Conservation (phyloP, 495 filamentous ascomycete genomes). For the Evernia prunastri region DNA sequence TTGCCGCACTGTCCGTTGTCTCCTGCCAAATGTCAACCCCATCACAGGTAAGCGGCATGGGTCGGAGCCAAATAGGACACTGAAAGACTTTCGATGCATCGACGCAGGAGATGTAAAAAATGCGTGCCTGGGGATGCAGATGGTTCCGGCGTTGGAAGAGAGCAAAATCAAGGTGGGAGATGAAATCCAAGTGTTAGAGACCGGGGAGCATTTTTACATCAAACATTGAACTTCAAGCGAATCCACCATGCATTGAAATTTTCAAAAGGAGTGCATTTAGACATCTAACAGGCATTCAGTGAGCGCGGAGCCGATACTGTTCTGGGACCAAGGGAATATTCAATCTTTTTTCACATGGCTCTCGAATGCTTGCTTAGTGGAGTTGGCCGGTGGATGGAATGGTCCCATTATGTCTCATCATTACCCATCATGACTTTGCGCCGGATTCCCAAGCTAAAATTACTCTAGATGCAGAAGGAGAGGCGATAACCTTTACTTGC, state of each 20-base stretch:
- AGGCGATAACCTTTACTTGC: not conserved
- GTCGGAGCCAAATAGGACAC: conserved; percentile 64
- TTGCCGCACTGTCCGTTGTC: conserved; percentile 71
- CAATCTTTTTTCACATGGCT: not conserved
- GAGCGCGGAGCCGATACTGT: not conserved
- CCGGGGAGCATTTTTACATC: conserved; percentile 58
- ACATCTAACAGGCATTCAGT: not conserved
- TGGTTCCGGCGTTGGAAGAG: conserved; percentile 55
- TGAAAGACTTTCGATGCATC: conserved; percentile 63
- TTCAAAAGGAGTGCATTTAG: not conserved
- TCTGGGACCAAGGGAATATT: not conserved
- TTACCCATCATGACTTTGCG: not conserved
- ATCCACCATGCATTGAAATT: not conserved
- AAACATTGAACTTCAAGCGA: conserved; percentile 27
- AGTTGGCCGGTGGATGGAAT: not conserved
- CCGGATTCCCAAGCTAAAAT: not conserved
- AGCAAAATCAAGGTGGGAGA: conserved; percentile 54
- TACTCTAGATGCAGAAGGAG: not conserved
- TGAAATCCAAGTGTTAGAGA: conserved; percentile 51
- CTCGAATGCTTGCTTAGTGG: not conserved
- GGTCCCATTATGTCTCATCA: not conserved
- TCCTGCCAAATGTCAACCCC: conserved; percentile 76
- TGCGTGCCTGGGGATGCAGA: conserved; percentile 79
- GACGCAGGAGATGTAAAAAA: conserved; percentile 63
- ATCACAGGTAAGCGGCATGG: conserved; percentile 62